Base-by-base conservation (phyloP, 148 eudicot genomes). In the Fagopyrum esculentum region DNA sequence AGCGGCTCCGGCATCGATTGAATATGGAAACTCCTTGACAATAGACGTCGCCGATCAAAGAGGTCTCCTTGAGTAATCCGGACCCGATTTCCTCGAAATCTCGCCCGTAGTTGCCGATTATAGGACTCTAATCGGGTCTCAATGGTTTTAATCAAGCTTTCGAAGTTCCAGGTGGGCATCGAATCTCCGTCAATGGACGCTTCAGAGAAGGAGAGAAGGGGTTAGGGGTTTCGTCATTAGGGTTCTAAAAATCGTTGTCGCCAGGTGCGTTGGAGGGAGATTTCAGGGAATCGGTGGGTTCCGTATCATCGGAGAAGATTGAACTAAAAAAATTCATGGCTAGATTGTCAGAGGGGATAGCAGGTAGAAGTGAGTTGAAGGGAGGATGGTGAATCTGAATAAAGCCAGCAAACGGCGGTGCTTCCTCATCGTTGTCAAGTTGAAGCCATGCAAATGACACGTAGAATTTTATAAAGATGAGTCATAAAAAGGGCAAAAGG, bases 261-360 rank as follows among this genome's bases (percentile, higher is more conserved):
- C 78, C 54, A 70, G 77, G 69, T 35, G 77, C 19, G 22, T 81
- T 59, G 49, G 43, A n/a, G 10, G 79, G 43, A 60, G 77, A 60
- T 40, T 5, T 4, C 76, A 74, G 52, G 49, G 43, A 6, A 44
- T 72, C 51, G 1, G 77, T 49, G 43, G 79, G 74, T 3, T 80
- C 82, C 26, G 78, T 61, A 10, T 85, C 83, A 40, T 88, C 87
- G 54, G 91, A 75, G 90, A 91, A 89, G 69, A 89, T 88, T 9
- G 97, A 87, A 82, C 81, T 86, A 87, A 91, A 87, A 86, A 88
- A 88, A 56, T 90, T 79, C 96, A 90, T 91, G 47, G 74, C 11
- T 4, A 22, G 70, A 17, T 12, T 26, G 6, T 61, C 44, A 29
- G 74, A 47, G 47, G 26, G 26, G 26, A 22, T 22, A 22, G 26